Evolutionary conservation across 2,329 filamentous ascomycete genomes (phyloP).

Genomic region (Neofusicoccum kwambonambiense): DNA sequence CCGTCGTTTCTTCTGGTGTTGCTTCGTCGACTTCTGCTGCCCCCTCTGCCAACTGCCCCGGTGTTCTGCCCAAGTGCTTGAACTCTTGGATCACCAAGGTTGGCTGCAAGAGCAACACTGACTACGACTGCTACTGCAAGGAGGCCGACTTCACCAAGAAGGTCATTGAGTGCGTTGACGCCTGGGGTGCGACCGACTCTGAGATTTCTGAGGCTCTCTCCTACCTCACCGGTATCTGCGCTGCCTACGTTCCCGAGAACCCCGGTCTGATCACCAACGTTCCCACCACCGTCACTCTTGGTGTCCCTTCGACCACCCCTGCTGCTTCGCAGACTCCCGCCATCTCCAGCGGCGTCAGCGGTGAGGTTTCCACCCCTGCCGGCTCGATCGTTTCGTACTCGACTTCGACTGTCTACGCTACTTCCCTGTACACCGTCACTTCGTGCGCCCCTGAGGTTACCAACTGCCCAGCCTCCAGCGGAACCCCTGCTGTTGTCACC

Average conservation of each 20-base stretch:
- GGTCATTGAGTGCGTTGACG: slow-evolving; percentile 77
- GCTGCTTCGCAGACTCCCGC: slow-evolving; percentile 32
- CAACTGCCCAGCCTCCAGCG: slow-evolving; percentile 24
- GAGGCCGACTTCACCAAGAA: slow-evolving; percentile 71
- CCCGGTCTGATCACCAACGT: slow-evolving; percentile 81
- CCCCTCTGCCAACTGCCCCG: slow-evolving; percentile 52
- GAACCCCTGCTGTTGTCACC: slow-evolving; percentile 16
- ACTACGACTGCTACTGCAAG: slow-evolving; percentile 84
- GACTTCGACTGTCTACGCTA: slow-evolving; percentile 15
- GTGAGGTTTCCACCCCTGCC: slow-evolving; percentile 5
- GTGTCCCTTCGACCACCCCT: slow-evolving; percentile 48
- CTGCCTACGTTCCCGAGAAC: slow-evolving; percentile 69
- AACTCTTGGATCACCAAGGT: slow-evolving; percentile 80
- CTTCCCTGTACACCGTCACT: slow-evolving; percentile 6
- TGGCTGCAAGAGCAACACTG: slow-evolving; percentile 79
- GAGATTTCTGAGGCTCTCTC: slow-evolving; percentile 69
- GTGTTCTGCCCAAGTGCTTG: slow-evolving; percentile 80
- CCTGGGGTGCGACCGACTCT: slow-evolving; percentile 66
- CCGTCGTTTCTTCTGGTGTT: slow-evolving; percentile 11
- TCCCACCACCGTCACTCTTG: slow-evolving; percentile 55
- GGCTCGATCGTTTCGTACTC: slow-evolving; percentile 9
- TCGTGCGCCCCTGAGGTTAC: slow-evolving; percentile 12
- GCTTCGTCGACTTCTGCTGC: slow-evolving; percentile 20
- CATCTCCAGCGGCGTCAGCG: not conserved
- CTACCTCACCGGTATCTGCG: slow-evolving; percentile 92